Evolutionary conservation across 129 eudicot genomes (phyloP).

Genomic region (Artemisia tridentata): DNA sequence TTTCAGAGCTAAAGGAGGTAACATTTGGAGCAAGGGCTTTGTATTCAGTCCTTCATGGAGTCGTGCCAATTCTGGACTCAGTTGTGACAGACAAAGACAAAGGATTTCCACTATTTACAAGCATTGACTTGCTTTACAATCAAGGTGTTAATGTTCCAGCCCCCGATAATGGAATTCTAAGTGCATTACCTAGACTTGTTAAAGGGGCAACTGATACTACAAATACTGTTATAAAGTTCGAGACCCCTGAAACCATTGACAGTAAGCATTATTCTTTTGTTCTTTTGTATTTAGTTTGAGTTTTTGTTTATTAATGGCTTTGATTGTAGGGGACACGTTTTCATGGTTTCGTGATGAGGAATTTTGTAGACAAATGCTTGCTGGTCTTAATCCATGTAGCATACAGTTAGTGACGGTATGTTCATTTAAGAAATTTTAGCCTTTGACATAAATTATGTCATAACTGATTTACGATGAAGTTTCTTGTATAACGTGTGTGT

Average conservation of each 20-base stretch:
- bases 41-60: slow-evolving; percentile 52
- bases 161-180: not conserved
- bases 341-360: slow-evolving; percentile 84
- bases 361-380: slow-evolving; percentile 71
- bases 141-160: slow-evolving; percentile 54
- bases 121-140: slow-evolving; percentile 56
- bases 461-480: not conserved
- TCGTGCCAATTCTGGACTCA: slow-evolving; percentile 41
- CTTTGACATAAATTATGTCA: not conserved
- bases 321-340: slow-evolving; percentile 60
- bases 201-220: slow-evolving; percentile 32
- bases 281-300: not conserved
- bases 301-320: slow-evolving; percentile 6
- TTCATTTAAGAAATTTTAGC: not conserved
- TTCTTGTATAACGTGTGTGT: not conserved
- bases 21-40: slow-evolving; percentile 51
- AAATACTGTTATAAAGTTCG: slow-evolving; percentile 45
- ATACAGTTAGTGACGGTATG: slow-evolving; percentile 64
- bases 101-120: slow-evolving; percentile 61
- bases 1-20: slow-evolving; percentile 53
- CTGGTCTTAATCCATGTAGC: slow-evolving; percentile 66
- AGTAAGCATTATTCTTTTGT: slow-evolving; percentile 32
- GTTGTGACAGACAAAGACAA: slow-evolving; percentile 32
- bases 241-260: slow-evolving; percentile 58
- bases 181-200: slow-evolving; percentile 60